These are phyloP conservation scores for Deinandra increscens DNA, from an alignment of 129 eudicot species.

Conservation along the genomic window DNA sequence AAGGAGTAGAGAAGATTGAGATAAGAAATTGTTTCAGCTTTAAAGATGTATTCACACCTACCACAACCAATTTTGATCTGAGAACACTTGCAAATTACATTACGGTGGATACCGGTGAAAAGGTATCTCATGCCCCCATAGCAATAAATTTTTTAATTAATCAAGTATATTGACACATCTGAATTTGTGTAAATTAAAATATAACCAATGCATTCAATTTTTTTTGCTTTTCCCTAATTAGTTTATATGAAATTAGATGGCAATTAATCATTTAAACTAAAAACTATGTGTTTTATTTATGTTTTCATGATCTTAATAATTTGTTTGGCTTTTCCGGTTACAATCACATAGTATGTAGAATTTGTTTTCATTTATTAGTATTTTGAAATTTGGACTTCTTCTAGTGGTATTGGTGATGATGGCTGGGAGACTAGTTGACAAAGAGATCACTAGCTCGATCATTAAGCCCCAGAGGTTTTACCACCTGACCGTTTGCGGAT, in stretches of 20 bases:
- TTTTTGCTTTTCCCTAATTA: background rate
- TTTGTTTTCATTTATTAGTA: background rate
- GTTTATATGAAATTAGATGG: background rate
- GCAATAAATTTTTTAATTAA: too few relatives aligned
- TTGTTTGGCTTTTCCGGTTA: background rate
- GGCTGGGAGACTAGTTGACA: too few relatives aligned
- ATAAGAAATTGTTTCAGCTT: background rate
- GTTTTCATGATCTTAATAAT: background rate
- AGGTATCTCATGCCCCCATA: background rate
- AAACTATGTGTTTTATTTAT: background rate
- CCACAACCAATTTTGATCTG: background rate
- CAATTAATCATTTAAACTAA: background rate
- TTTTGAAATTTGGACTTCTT: too few relatives aligned
- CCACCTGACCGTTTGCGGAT: too few relatives aligned
- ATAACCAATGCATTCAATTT: background rate
- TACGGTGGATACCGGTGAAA: background rate
- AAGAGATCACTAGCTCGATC: too few relatives aligned
- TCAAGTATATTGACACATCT: too few relatives aligned
- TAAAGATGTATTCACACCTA: slow-evolving; percentile 2
- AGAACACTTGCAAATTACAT: background rate
- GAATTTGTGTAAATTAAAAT: background rate
- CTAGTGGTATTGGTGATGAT: too few relatives aligned
- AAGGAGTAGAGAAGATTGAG: background rate
- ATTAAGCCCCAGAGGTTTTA: too few relatives aligned
- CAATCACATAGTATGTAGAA: background rate